Conservation (phyloP, 2,329 filamentous ascomycete genomes). For the Penicillium glabrum region DNA sequence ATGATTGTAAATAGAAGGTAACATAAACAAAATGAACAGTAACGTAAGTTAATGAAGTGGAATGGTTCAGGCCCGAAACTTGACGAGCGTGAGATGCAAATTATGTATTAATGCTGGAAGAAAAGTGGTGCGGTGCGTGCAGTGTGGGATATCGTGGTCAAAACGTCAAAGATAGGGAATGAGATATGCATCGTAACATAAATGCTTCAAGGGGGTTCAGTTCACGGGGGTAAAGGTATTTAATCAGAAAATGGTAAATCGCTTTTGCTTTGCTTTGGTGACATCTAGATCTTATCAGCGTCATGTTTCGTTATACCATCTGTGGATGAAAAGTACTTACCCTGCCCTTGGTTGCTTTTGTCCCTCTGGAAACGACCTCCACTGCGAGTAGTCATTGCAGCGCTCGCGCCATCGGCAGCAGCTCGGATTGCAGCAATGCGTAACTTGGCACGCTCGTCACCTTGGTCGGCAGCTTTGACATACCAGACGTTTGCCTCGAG, state of each 20-base stretch:
- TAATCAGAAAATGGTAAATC: conserved; percentile 24
- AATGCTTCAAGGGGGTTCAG: neutral
- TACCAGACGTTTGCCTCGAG: conserved; percentile 98
- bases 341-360: neutral
- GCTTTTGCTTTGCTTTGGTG: conserved; percentile 24
- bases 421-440: conserved; percentile 82
- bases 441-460: conserved; percentile 85
- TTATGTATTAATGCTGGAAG: neutral
- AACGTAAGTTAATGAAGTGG: neutral
- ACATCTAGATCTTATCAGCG: conserved; percentile 1
- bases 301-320: neutral
- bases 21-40: neutral
- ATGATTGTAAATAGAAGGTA: neutral
- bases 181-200: neutral
- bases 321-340: neutral
- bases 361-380: conserved; percentile 10
- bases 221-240: neutral
- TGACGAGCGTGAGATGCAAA: neutral
- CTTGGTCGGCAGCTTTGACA: conserved; percentile 88
- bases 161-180: neutral
- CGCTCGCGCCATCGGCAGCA: conserved; percentile 63
- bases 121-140: neutral
- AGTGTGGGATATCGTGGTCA: neutral
- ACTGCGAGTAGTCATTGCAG: conserved; percentile 26
- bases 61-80: neutral